Base-by-base conservation (phyloP, 345 rosid genomes). In the Gossypium longicalyx region DNA sequence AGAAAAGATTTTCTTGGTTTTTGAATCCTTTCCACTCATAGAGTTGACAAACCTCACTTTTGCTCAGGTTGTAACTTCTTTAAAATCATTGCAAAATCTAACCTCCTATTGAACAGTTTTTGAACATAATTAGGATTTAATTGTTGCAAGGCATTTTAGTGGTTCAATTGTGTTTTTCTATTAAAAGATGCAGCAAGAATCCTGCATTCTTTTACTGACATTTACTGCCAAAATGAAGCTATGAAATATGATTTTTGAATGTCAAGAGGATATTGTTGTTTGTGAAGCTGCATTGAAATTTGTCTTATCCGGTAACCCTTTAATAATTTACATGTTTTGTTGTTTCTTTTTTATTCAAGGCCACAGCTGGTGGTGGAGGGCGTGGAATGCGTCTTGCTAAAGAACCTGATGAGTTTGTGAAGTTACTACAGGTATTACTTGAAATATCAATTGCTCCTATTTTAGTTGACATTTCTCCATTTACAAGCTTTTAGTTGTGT, bases 321-420 rank as follows among this genome's bases (percentile, higher is more conserved):
- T 69, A 4, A 23, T 69, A 9, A 29, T 51, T 17, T 29, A 7
- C 7, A 34, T 34, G 41, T 5, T 69, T 69, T 69, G 2, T 66
- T 9, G 2, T 51, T 69, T 51, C 52, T 41, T 52, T 52, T 72
- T 79, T 60, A 73, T 76, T 81, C 20, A 73, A 92, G 99, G 99
- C 99, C 83, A 94, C 98, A 67, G 97, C 99, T 17, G 97, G 99
- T 84, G 99, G 99, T 84, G 99, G 98, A 74, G 97, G 98, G 62
- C 93, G 97, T 83, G 99, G 99, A 76, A 94, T 94, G 98, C 98
- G 98, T 72, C 97, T 94, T 72, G 98, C 98, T 64, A 94, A 91
- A 77, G 96, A 89, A 79, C 98, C 98, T 20, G 90, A 82, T 17
- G 99, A 94, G 80, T 94, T 94, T 90, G 97, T 94, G 54, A 92